Evolutionary conservation across 2,329 filamentous ascomycete species (phyloP), one percentile per base, ranked within the genome.

Genomic region (Cladorrhinum sp.): DNA sequence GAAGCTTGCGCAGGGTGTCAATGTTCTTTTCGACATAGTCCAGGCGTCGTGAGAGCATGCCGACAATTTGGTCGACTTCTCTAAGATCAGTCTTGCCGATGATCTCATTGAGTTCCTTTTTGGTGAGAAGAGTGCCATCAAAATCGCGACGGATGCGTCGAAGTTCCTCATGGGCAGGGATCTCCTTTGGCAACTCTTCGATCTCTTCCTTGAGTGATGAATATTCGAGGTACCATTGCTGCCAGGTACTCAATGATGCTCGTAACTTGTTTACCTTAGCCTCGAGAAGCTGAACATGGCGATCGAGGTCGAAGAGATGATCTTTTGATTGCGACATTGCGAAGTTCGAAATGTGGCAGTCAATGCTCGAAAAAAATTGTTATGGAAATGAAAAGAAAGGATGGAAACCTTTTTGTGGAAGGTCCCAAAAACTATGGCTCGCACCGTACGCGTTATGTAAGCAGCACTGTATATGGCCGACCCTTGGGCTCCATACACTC

Each of bases 1-100:
- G 78, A 68, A 92, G 87, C 70, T 89, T 92, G 71, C 89, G 84
- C 59, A 96, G 78, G 0, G 86, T 89, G 53, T 81, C 76, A 58
- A 93, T 84, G 74, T 96, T 98, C 71, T 89, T 86, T 69, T 87
- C 85, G 58, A 97, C 92, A 73, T 98, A 98, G 73, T 97, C 93
- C 71, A 96, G 85, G 48, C 95, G 85, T 60, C 91, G 86, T 22
- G 84, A 82, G 50, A 96, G 81, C 23, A 90, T 75, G 68, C 84
- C 84, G 63, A 88, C 72, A 60, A 95, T 84, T 70, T 93, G 87
- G 55, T 81, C 77, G 61, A 79, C 78, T 50, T 79, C 80, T 67
- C 86, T 84, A 49, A 76, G 70, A 54, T 76, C 76, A 18, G 73
- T 64, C 50, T 72, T 74, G 48, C 73, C 80, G 72, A 77, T 80